Base-by-base conservation (phyloP, 352 stramenopile species). In the Plasmopara viticola region DNA sequence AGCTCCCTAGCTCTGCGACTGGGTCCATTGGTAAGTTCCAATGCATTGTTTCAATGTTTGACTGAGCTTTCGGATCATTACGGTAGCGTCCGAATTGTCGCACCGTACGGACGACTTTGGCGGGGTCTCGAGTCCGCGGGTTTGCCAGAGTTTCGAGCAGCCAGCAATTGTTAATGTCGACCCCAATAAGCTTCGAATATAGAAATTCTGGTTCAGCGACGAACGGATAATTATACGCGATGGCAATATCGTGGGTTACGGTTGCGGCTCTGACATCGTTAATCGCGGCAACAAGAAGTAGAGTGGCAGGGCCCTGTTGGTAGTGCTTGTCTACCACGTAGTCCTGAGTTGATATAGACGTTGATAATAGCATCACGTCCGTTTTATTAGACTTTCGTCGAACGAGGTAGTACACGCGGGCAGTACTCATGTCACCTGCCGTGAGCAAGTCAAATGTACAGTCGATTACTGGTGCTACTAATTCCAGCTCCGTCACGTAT, bases 381-480 rank as follows among this genome's bases (percentile, higher is more conserved):
- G 60, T 53, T 5, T 50, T 48, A 30, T 68, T 45, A 4, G 12
- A 49, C 17, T 48, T 52, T 4, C 20, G 18, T 5, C 68, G 64
- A 6, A 60, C 44, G 0, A 72, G 34, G 35, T 74, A 77, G 18
- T 58, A 70, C 2, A 72, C 44, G 6, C 58, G 48, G 14, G 60
- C 47, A 18, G 41, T 14, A 10, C 51, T 62, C 6, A 5, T 18
- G 39, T 70, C 62, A 2, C 48, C 50, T 14, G 14, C 29, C 12
- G 53, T 15, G 12, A 70, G 13, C 31, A 59, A 18, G n/a, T 49
- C 15, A 12, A 64, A 67, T 9, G 56, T 51, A 45, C 69, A 78
- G 48, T 75, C 69, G 15, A 78, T 61, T 6, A 83, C 39, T 1
- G 72, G 72, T 4, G 48, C 35, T 2, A 83, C 52, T 13, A 83